A percentile compares a stretch with the other conserved stretches of the same genome.
These are phyloP conservation scores for Debaryomyces udenii DNA, from an alignment of 1,139 yeast genomes.

Conservation along the genomic window DNA sequence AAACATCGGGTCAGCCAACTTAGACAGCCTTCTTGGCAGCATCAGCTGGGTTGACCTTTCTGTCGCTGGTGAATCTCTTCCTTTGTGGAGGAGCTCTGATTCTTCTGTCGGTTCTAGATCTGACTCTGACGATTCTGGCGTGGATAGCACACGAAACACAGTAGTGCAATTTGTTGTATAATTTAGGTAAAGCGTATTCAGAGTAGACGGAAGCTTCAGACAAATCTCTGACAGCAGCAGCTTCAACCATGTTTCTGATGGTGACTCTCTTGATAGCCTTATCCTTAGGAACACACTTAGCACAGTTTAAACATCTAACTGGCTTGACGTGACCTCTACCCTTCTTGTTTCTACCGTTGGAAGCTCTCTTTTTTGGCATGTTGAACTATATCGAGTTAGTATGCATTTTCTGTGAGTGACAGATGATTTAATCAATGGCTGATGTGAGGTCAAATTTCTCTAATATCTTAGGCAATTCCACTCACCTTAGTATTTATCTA, in stretches of 20 bases:
- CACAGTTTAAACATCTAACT: slow-evolving; percentile 99
- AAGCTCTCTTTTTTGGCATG: slow-evolving; percentile 99
- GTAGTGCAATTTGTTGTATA: slow-evolving; percentile 99
- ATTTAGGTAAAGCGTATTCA: slow-evolving; percentile 99
- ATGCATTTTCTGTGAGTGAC: slow-evolving; percentile 8
- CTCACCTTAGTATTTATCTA: no score
- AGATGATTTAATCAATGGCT: no score
- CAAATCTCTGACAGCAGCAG: slow-evolving; percentile 99
- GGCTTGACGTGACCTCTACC: slow-evolving; percentile 99
- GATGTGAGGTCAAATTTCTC: no score
- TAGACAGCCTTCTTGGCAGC: slow-evolving; percentile 89
- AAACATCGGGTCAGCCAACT: slow-evolving; percentile 11
- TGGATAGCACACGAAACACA: slow-evolving; percentile 99
- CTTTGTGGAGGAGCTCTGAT: slow-evolving; percentile 99
- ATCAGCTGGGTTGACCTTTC: slow-evolving; percentile 95
- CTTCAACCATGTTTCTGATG: slow-evolving; percentile 99
- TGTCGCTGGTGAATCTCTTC: slow-evolving; percentile 96
- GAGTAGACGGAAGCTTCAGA: slow-evolving; percentile 99
- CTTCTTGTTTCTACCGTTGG: slow-evolving; percentile 99
- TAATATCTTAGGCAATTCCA: no score
- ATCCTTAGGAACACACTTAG: slow-evolving; percentile 99
- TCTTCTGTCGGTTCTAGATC: slow-evolving; percentile 99
- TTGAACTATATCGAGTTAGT: slow-evolving; percentile 42
- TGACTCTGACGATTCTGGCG: slow-evolving; percentile 99
- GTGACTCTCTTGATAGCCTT: slow-evolving; percentile 99